Evolutionary conservation across 257 asterid species (phyloP).

Genomic region (Salvia miltiorrhiza): DNA sequence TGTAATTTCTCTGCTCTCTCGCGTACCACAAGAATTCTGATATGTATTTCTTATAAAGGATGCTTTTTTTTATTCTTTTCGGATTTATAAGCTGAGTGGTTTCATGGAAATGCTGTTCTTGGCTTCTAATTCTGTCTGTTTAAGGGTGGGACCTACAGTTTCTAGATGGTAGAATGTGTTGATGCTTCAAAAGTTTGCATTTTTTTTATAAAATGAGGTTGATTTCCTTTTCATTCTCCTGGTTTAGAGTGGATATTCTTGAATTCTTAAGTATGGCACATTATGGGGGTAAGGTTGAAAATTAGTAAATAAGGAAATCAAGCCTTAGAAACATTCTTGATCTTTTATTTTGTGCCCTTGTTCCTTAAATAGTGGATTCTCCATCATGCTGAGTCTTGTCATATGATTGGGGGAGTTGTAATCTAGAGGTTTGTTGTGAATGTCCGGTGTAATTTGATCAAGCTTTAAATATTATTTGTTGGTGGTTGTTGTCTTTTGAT

Average conservation of each 20-base stretch:
- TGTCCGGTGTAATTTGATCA: no score
- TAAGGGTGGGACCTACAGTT: background rate
- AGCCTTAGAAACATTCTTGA: no score
- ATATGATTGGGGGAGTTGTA: background rate
- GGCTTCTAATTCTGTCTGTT: background rate
- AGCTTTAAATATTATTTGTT: no score
- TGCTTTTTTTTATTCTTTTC: background rate
- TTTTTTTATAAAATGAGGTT: background rate
- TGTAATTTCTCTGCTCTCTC: constrained; percentile 8
- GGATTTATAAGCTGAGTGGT: no score
- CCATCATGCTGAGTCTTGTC: background rate
- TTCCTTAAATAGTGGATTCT: background rate
- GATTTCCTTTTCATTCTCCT: background rate
- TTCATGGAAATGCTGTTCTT: background rate
- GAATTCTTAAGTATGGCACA: no score
- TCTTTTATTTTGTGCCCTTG: no score
- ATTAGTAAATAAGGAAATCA: background rate
- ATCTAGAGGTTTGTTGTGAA: no score
- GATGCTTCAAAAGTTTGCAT: background rate
- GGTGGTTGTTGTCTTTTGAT: no score
- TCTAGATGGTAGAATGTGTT: background rate
- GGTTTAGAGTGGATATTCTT: background rate
- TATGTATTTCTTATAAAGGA: background rate
- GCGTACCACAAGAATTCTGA: background rate
- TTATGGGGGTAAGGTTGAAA: background rate